A percentile compares a stretch with the other conserved stretches of the same genome.
phyloP scores from a whole-genome alignment of 1,284 basidiomycete genomes.

The Trametes polyzona region DNA sequence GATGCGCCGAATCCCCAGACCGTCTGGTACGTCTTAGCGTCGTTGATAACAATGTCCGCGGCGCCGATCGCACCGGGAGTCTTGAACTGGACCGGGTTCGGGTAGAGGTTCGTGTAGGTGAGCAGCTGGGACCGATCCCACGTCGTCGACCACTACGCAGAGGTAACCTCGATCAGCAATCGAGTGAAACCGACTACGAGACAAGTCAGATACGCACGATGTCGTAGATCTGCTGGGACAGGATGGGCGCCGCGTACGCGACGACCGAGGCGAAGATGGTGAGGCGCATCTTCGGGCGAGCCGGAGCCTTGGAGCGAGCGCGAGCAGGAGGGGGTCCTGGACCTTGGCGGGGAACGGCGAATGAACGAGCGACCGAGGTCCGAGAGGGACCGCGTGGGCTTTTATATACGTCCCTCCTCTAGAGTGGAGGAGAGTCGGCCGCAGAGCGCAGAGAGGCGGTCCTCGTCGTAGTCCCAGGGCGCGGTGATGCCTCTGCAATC shows the following conservation, averaged over 20 bases:
- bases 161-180: neutral
- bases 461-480: neutral
- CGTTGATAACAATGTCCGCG: conserved; percentile 49
- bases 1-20: conserved; percentile 52
- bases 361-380: too few relatives aligned
- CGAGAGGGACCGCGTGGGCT: neutral
- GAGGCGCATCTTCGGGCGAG: conserved; percentile 12
- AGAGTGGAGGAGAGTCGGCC: neutral
- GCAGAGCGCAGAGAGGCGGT: neutral
- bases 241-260: conserved; percentile 11
- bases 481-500: conserved; percentile 9
- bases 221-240: conserved; percentile 26
- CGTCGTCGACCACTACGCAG: conserved; percentile 39
- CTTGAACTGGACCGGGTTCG: conserved; percentile 41
- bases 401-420: conserved; percentile 2
- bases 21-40: conserved; percentile 46
- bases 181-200: neutral
- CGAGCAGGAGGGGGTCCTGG: neutral
- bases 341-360: too few relatives aligned
- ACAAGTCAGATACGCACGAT: conserved; percentile 12
- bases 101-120: conserved; percentile 35
- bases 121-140: conserved; percentile 41
- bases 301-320: neutral
- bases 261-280: conserved; percentile 15
- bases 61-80: conserved; percentile 44